A percentile compares a stretch with the other conserved stretches of the same genome.
Conservation (phyloP, 306 rosid species). For the Vigna radiata region DNA sequence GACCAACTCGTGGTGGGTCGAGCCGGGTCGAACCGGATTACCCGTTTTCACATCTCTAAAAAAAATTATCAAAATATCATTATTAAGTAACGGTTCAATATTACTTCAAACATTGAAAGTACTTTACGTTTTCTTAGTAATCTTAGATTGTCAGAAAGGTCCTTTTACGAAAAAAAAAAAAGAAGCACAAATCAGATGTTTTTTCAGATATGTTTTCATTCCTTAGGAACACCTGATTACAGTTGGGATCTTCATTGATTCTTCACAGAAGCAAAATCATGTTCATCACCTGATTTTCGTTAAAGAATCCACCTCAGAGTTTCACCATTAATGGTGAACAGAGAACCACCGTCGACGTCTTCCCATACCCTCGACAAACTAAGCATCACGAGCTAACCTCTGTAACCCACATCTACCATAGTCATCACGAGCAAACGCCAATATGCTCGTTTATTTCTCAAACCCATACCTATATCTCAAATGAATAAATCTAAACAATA, state of each 20-base stretch:
- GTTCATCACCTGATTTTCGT: background rate
- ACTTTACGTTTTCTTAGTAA: background rate
- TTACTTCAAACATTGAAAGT: background rate
- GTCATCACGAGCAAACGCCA: background rate
- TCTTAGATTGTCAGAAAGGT: background rate
- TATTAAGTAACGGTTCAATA: no score
- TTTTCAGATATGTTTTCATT: background rate
- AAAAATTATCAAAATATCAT: no score
- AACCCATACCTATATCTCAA: background rate
- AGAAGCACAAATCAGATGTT: background rate
- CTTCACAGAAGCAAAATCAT: background rate
- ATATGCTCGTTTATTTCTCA: background rate
- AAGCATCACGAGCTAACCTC: background rate
- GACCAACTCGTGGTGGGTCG: no score
- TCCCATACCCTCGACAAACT: background rate
- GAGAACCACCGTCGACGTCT: background rate
- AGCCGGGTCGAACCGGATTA: no score
- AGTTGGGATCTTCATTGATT: background rate
- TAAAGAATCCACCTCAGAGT: background rate
- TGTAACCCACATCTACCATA: background rate
- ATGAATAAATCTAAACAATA: background rate
- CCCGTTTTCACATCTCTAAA: no score
- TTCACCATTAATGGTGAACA: slow-evolving; percentile 9
- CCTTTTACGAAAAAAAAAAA: background rate
- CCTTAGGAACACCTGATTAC: background rate